Evolutionary conservation across 176 grass and related monocot species (phyloP).

Genomic region (Leersia perrieri): DNA sequence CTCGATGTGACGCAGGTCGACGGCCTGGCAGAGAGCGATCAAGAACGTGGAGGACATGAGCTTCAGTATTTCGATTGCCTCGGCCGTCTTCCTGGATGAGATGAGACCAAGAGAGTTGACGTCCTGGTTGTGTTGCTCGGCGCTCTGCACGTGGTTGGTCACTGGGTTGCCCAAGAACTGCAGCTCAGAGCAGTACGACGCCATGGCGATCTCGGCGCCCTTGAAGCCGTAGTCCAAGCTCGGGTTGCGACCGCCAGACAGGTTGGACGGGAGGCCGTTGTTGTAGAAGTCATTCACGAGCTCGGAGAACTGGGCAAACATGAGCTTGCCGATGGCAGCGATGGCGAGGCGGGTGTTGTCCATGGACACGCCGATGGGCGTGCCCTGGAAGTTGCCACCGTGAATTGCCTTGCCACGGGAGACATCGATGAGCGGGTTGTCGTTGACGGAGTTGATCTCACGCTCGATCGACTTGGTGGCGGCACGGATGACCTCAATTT

Average conservation of each 20-base stretch:
- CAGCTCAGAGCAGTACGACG: slow-evolving; percentile 78
- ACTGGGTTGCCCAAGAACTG: slow-evolving; percentile 84
- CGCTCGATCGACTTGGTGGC: slow-evolving; percentile 85
- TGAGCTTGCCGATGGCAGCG: slow-evolving; percentile 78
- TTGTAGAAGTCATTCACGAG: slow-evolving; percentile 92
- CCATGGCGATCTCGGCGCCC: slow-evolving; percentile 86
- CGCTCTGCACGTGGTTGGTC: slow-evolving; percentile 87
- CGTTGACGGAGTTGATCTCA: slow-evolving; percentile 94
- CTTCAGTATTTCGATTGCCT: slow-evolving; percentile 78
- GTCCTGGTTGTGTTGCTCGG: slow-evolving; percentile 91
- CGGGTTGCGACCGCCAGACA: slow-evolving; percentile 72
- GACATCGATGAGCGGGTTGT: slow-evolving; percentile 87
- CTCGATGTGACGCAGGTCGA: slow-evolving; percentile 69
- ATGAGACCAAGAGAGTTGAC: slow-evolving; percentile 78
- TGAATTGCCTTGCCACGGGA: slow-evolving; percentile 59
- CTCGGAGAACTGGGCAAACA: slow-evolving; percentile 83
- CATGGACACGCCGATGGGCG: slow-evolving; percentile 88
- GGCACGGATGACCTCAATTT: slow-evolving; percentile 70
- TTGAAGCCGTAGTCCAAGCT: slow-evolving; percentile 90
- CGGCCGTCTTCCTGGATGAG: slow-evolving; percentile 67
- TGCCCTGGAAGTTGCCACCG: slow-evolving; percentile 79
- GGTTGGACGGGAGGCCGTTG: slow-evolving; percentile 74
- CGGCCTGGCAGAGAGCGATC: slow-evolving; percentile 64
- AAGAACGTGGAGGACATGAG: slow-evolving; percentile 70
- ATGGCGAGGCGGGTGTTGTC: slow-evolving; percentile 78